A percentile compares a stretch with the other conserved stretches of the same genome.
Evolutionary conservation across 306 rosid species (phyloP).

Genomic region (Spatholobus suberectus): DNA sequence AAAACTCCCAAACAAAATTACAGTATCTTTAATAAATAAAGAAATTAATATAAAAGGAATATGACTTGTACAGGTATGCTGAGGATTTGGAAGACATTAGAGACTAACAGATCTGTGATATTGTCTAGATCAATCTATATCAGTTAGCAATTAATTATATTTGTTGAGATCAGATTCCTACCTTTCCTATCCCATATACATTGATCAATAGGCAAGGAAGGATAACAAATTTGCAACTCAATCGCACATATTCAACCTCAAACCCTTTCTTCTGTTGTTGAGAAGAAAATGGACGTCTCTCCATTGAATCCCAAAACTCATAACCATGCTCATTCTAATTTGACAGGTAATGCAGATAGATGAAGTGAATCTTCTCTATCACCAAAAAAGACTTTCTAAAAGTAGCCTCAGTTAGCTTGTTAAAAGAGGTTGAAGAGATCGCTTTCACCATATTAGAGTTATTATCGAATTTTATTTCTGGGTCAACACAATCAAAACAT

Average conservation of each 20-base stretch:
- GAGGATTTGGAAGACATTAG: background rate
- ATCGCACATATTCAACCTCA: conserved; percentile 17
- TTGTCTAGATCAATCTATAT: too few relatives aligned
- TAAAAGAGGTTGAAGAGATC: conserved; percentile 36
- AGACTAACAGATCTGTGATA: background rate
- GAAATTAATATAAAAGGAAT: background rate
- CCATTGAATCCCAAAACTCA: conserved; percentile 20
- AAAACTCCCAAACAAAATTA: conserved; percentile 24
- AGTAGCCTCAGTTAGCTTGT: conserved; percentile 12
- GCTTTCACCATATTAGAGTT: conserved; percentile 29
- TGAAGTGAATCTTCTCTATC: background rate
- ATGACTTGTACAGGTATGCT: conserved; percentile 39
- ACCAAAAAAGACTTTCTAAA: conserved; percentile 18
- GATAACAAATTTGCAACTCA: conserved; percentile 22
- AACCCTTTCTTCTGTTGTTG: conserved; percentile 16
- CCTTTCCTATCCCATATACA: conserved; percentile 13
- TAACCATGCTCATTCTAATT: conserved; percentile 36
- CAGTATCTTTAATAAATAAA: too few relatives aligned
- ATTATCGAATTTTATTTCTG: conserved; percentile 31
- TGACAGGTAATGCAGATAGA: conserved; percentile 21
- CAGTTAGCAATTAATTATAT: background rate
- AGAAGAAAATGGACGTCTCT: conserved; percentile 33
- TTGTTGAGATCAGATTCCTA: conserved; percentile 1
- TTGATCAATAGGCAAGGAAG: conserved; percentile 1
- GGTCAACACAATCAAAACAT: conserved; percentile 25